Conservation (phyloP, 305 asterid genomes). For the Coffea humblotiana region DNA sequence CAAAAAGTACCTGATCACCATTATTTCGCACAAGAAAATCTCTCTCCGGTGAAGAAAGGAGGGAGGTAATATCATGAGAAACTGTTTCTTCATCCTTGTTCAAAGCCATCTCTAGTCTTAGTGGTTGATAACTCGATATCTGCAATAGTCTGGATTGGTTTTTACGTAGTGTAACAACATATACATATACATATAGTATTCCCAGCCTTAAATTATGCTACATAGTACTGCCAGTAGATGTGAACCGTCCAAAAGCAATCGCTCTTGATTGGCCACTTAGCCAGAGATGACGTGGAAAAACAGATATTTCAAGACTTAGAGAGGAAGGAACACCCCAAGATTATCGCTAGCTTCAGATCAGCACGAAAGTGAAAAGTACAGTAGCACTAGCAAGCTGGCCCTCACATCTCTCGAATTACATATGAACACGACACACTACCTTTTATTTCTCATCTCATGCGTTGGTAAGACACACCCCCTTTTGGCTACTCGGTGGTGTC, state of each 20-base stretch:
- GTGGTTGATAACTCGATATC: background rate
- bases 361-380: too few species aligned
- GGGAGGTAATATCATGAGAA: conserved; percentile 21
- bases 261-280: background rate
- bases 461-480: too few species aligned
- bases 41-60: conserved; percentile 32
- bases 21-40: conserved; percentile 24
- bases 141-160: conserved; percentile 1
- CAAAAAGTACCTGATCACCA: conserved; percentile 20
- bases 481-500: too few species aligned
- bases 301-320: background rate
- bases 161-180: background rate
- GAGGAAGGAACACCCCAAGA: background rate
- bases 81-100: conserved; percentile 6
- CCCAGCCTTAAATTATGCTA: too few species aligned
- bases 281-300: background rate
- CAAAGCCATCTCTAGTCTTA: conserved; percentile 14
- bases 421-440: too few species aligned
- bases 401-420: too few species aligned
- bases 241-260: too few species aligned
- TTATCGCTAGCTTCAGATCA: too few species aligned
- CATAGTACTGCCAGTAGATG: too few species aligned
- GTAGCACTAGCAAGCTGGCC: too few species aligned
- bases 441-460: too few species aligned
- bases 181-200: background rate